Evolutionary conservation across 345 rosid genomes (phyloP), one percentile per base, ranked within the genome.

Genomic region (Murraya koenigii): DNA sequence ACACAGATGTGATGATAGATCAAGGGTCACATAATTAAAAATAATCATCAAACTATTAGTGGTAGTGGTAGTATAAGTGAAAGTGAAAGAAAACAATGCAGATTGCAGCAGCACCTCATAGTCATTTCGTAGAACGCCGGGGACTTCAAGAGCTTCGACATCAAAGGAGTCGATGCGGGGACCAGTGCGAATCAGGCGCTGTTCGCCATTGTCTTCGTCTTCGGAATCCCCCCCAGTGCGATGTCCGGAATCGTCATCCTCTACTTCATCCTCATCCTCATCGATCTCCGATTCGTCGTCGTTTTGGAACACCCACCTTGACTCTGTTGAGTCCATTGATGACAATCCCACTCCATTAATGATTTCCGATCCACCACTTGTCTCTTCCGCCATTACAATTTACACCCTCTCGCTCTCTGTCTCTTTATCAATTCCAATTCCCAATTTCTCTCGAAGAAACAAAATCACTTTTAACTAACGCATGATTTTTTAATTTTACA

Each of bases 101-200:
- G 49, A 13, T 44, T 44, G 49, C 49, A 44, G 17, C 17, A 44
- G 49, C 28, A 92, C 98, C 97, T 94, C 95, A 82, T 88, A 90
- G 39, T 94, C 89, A 72, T 85, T 88, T 75, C 95, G 86, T 1
- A 85, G 90, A 33, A 90, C 95, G 41, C 98, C 93, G 2, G 95
- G 98, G 75, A 96, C 90, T 80, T 96, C 99, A 30, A 94, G 92
- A 19, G 99, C 99, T 81, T 96, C 99, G 22, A 94, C 98, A 80
- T 96, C 99, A 74, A 96, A 96, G 23, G 97, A 94, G 78, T 96
- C 99, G 62, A 88, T 84, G 81, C 87, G 94, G 6, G 92, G 97
- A 6, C 97, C 97, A 11, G 97, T 94, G 23, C 99, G 97, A 84
- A 96, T 87, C 90, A 96, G 73, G 33, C 91, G 89, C 63, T 94